Percentiles rank a stretch among this genome's conserved stretches.
Evolutionary conservation across 495 filamentous ascomycete species (phyloP).

Genomic region (Apodospora peruviana): DNA sequence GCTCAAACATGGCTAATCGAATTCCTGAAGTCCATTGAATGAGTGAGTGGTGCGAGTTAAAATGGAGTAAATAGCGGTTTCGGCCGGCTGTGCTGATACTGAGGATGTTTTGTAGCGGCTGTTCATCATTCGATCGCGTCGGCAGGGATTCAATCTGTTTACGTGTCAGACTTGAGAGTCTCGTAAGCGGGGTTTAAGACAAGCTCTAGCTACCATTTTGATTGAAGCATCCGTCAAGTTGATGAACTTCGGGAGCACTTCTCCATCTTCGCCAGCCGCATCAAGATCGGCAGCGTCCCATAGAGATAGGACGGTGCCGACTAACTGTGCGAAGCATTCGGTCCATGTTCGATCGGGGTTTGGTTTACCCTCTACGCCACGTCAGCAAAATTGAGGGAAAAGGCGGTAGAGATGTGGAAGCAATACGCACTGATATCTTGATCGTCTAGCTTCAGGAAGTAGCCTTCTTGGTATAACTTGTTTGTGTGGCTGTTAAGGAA

Average conservation of each 20-base stretch:
- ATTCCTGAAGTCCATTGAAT: slow-evolving; percentile 96
- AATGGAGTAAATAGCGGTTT: slow-evolving; percentile 93
- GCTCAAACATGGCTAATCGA: slow-evolving; percentile 90
- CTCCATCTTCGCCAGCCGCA: slow-evolving; percentile 72
- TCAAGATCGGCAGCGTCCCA: slow-evolving; percentile 96
- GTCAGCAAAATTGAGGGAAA: slow-evolving; percentile 7
- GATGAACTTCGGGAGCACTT: slow-evolving; percentile 90
- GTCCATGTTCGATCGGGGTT: slow-evolving; percentile 85
- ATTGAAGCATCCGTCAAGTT: slow-evolving; percentile 96
- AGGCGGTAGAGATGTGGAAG: background rate
- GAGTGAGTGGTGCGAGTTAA: slow-evolving; percentile 88
- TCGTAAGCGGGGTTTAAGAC: too few relatives aligned
- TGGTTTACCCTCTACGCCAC: slow-evolving; percentile 70
- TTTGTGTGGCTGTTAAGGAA: slow-evolving; percentile 93
- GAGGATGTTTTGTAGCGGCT: slow-evolving; percentile 85
- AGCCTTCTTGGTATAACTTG: slow-evolving; percentile 96
- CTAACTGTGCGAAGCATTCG: slow-evolving; percentile 95
- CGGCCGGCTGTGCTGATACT: slow-evolving; percentile 92
- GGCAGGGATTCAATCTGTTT: slow-evolving; percentile 82
- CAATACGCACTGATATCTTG: slow-evolving; percentile 71
- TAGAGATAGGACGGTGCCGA: slow-evolving; percentile 88
- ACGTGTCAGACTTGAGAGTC: slow-evolving; percentile 1
- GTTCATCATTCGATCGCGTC: slow-evolving; percentile 66
- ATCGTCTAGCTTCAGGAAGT: slow-evolving; percentile 93
- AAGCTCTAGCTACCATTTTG: slow-evolving; percentile 86